A percentile compares a stretch with the other conserved stretches of the same genome.
These are phyloP conservation scores for Phytopythium vexans DNA, from an alignment of 352 stramenopile genomes.

Conservation along the genomic window DNA sequence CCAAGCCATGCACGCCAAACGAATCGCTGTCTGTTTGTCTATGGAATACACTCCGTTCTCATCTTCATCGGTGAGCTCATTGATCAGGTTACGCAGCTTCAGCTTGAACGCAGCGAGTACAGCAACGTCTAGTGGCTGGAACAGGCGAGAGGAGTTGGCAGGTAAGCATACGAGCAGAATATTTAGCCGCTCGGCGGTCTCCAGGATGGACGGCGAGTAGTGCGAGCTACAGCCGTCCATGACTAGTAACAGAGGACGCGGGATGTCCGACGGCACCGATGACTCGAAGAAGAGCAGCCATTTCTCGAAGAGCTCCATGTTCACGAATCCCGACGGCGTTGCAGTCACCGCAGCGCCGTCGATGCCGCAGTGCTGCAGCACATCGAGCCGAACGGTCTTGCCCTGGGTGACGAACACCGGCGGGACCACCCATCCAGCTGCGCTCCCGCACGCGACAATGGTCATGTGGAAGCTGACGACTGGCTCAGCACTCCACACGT, in stretches of 20 bases:
- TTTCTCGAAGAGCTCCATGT: slow-evolving; percentile 7
- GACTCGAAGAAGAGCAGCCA: slow-evolving; percentile 8
- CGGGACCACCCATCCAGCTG: slow-evolving; percentile 6
- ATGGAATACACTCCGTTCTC: slow-evolving; percentile 12
- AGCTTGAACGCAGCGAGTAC: slow-evolving; percentile 15
- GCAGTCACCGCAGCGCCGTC: slow-evolving; percentile 12
- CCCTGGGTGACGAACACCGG: slow-evolving; percentile 15
- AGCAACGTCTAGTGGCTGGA: slow-evolving; percentile 15
- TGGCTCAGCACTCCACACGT: slow-evolving; percentile 14
- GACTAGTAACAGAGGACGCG: slow-evolving; percentile 5
- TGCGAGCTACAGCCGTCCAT: slow-evolving; percentile 15
- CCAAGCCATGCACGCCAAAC: slow-evolving; percentile 11
- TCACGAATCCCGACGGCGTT: slow-evolving; percentile 14
- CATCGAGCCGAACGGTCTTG: slow-evolving; percentile 1
- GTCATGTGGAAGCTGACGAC: slow-evolving; percentile 19
- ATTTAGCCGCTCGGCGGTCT: too few relatives aligned
- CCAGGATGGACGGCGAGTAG: too few relatives aligned
- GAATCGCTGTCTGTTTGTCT: slow-evolving; percentile 6
- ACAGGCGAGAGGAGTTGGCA: slow-evolving; percentile 11
- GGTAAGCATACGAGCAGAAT: slow-evolving; percentile 11
- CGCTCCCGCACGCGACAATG: slow-evolving; percentile 19
- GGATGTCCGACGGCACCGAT: neutral
- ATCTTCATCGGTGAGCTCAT: slow-evolving; percentile 7
- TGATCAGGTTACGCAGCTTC: slow-evolving; percentile 6
- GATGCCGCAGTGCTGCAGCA: neutral